These are phyloP conservation scores for Suillus fuscotomentosus DNA, from an alignment of 768 basidiomycete species.

Conservation along the genomic window DNA sequence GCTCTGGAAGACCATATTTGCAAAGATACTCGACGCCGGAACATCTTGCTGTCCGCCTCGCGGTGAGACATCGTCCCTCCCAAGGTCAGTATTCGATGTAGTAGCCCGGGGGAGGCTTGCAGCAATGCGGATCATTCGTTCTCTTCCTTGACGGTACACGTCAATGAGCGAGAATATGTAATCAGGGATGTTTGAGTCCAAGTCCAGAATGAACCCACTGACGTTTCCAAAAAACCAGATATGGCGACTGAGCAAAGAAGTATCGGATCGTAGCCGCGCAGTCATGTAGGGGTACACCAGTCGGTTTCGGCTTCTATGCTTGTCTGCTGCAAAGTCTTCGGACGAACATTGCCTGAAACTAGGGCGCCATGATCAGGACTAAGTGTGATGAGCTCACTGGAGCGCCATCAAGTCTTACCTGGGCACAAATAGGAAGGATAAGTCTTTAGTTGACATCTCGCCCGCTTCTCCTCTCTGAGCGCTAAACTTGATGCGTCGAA, in stretches of 20 bases:
- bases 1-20: constrained; percentile 75
- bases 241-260: constrained; percentile 45
- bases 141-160: constrained; percentile 81
- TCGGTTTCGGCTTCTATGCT: constrained; percentile 67
- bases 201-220: constrained; percentile 81
- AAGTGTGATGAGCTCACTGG: not conserved
- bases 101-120: constrained; percentile 46
- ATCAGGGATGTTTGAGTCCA: constrained; percentile 78
- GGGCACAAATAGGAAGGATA: constrained; percentile 85
- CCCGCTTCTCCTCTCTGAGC: constrained; percentile 79
- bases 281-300: constrained; percentile 81
- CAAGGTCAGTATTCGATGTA: constrained; percentile 7
- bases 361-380: not conserved
- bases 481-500: constrained; percentile 70
- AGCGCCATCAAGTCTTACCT: constrained; percentile 42
- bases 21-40: constrained; percentile 59
- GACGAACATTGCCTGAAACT: constrained; percentile 79
- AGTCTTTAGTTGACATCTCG: constrained; percentile 62
- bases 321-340: constrained; percentile 68
- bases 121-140: constrained; percentile 67
- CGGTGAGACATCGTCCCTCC: constrained; percentile 16
- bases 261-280: constrained; percentile 63
- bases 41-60: constrained; percentile 20
- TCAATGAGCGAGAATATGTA: constrained; percentile 82
- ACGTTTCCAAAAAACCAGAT: constrained; percentile 68